Percentiles rank a stretch among this genome's conserved stretches.
Evolutionary conservation across 1,284 basidiomycete species (phyloP).

Genomic region (Fomes fomentarius): DNA sequence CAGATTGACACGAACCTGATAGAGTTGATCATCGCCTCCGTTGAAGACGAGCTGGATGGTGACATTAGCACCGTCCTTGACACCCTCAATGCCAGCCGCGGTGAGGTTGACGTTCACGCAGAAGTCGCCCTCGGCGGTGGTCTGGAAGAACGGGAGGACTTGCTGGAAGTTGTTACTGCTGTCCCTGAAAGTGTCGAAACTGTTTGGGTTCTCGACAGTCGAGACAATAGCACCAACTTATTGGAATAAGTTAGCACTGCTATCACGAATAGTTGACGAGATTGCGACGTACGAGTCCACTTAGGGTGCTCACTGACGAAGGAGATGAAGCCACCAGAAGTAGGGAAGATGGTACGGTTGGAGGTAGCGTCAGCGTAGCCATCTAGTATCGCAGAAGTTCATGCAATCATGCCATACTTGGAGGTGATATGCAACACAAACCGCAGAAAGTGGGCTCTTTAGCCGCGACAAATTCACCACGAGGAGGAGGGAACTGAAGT

Average conservation of each 20-base stretch:
- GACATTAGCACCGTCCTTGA: constrained; percentile 58
- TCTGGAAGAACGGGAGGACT: constrained; percentile 52
- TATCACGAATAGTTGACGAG: not conserved
- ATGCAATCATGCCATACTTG: no score
- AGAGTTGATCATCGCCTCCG: constrained; percentile 71
- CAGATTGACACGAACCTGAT: constrained; percentile 49
- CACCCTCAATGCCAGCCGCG: constrained; percentile 50
- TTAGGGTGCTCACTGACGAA: constrained; percentile 61
- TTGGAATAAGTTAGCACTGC: not conserved
- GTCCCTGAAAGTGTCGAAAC: constrained; percentile 55
- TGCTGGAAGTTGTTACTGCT: constrained; percentile 25
- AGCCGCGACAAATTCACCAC: constrained; percentile 61
- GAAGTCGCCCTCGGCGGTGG: constrained; percentile 53
- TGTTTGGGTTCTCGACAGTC: constrained; percentile 56
- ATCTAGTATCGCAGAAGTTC: constrained; percentile 47
- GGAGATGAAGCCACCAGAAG: constrained; percentile 55
- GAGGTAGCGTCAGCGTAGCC: constrained; percentile 47
- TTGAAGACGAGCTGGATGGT: constrained; percentile 63
- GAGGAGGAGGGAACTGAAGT: constrained; percentile 63
- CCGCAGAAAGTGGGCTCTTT: constrained; percentile 63
- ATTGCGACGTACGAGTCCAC: constrained; percentile 54
- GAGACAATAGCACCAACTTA: constrained; percentile 61
- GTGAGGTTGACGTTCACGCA: constrained; percentile 67
- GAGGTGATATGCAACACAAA: no score
- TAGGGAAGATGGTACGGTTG: constrained; percentile 65